A percentile compares a stretch with the other conserved stretches of the same genome.
These are phyloP conservation scores for Chenopodium album DNA, from an alignment of 148 eudicot genomes.

Conservation along the genomic window DNA sequence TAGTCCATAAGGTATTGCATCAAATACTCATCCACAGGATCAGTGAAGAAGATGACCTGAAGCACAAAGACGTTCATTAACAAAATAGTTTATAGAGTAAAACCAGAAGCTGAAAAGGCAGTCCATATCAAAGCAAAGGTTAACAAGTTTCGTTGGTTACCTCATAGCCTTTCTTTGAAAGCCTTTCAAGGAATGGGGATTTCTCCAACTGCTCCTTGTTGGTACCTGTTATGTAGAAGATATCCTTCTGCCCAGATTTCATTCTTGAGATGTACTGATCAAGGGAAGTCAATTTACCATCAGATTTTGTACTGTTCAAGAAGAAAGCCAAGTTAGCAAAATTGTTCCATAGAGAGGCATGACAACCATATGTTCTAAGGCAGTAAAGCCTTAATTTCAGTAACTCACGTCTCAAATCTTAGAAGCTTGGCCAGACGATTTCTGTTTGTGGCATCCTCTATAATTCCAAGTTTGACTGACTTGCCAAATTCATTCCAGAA, in stretches of 20 bases:
- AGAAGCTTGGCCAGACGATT: constrained; percentile 95
- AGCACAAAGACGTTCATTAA: constrained; percentile 1
- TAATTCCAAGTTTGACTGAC: constrained; percentile 93
- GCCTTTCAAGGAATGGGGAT: constrained; percentile 98
- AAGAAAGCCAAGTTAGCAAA: constrained; percentile 14
- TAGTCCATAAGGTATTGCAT: constrained; percentile 99
- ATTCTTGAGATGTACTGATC: constrained; percentile 95
- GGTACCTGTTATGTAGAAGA: constrained; percentile 90
- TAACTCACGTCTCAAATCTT: constrained; percentile 78
- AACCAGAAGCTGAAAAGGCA: background rate
- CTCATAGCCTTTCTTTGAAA: constrained; percentile 86
- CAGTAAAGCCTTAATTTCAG: background rate
- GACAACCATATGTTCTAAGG: background rate
- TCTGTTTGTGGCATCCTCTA: constrained; percentile 97
- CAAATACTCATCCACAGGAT: constrained; percentile 95
- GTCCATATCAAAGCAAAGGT: background rate
- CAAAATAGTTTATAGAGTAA: background rate
- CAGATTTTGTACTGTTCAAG: constrained; percentile 69
- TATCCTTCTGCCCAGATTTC: constrained; percentile 93
- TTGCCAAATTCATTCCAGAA: constrained; percentile 99
- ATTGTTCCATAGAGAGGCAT: background rate
- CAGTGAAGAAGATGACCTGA: constrained; percentile 94
- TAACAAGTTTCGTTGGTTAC: constrained; percentile 30
- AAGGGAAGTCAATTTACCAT: constrained; percentile 83
- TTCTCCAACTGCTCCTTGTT: constrained; percentile 96